A percentile compares a stretch with the other conserved stretches of the same genome.
Evolutionary conservation across 805 yeast genomes (phyloP).

Genomic region (Ogataea paraovalis): DNA sequence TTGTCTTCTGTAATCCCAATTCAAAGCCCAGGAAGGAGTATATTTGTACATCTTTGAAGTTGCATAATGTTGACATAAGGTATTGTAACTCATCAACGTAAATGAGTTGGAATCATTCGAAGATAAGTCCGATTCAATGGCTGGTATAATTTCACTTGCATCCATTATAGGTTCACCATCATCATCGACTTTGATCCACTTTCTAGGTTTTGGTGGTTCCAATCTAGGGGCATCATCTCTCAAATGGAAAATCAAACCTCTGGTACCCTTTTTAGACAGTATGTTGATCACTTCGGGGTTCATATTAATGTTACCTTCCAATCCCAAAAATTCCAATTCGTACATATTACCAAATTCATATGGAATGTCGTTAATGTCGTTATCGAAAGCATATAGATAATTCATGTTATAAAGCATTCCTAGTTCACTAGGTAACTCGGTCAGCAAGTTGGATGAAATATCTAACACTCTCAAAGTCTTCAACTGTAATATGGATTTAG

Average conservation of each 20-base stretch:
- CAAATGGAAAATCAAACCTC: constrained; percentile 72
- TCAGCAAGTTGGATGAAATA: constrained; percentile 70
- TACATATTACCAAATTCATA: constrained; percentile 79
- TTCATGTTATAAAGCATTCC: constrained; percentile 79
- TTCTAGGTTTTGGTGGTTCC: constrained; percentile 66
- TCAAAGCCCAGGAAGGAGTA: constrained; percentile 96
- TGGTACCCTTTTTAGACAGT: constrained; percentile 77
- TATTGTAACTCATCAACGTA: constrained; percentile 82
- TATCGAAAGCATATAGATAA: constrained; percentile 84
- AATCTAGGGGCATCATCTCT: constrained; percentile 78
- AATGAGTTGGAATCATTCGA: constrained; percentile 42
- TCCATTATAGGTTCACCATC: constrained; percentile 58
- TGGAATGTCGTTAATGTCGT: constrained; percentile 72
- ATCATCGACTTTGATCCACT: constrained; percentile 75
- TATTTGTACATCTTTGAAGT: constrained; percentile 87
- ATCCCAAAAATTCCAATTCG: constrained; percentile 81
- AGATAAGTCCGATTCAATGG: constrained; percentile 23
- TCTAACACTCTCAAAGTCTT: constrained; percentile 78
- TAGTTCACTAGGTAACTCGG: constrained; percentile 74
- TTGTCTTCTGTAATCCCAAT: constrained; percentile 87
- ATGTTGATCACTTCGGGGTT: constrained; percentile 60
- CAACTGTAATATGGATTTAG: constrained; percentile 63
- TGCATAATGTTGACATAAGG: constrained; percentile 93
- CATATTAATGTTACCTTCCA: constrained; percentile 84
- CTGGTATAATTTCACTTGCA: constrained; percentile 19